A percentile compares a stretch with the other conserved stretches of the same genome.
These are phyloP conservation scores for Lipomyces sp. DNA, from an alignment of 805 yeast genomes.

Conservation along the genomic window DNA sequence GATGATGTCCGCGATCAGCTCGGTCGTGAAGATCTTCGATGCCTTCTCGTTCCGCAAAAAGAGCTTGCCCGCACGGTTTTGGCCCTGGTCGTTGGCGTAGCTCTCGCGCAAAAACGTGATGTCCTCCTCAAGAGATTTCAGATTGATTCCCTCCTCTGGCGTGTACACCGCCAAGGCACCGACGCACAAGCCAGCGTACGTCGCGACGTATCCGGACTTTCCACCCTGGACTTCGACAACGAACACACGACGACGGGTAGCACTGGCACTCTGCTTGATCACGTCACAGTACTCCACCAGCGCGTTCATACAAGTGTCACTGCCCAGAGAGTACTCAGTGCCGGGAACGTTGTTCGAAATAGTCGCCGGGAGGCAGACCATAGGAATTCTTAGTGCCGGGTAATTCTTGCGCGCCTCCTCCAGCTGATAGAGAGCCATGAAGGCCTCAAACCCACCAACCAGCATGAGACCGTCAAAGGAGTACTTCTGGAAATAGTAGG, in stretches of 20 bases:
- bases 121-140: slow-evolving; percentile 71
- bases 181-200: slow-evolving; percentile 74
- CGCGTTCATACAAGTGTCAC: slow-evolving; percentile 92
- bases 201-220: slow-evolving; percentile 88
- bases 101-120: slow-evolving; percentile 63
- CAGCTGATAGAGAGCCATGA: slow-evolving; percentile 74
- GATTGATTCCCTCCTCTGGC: slow-evolving; percentile 77
- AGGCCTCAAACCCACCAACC: slow-evolving; percentile 98
- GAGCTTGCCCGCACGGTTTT: slow-evolving; percentile 79
- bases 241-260: slow-evolving; percentile 89
- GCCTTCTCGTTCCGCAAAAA: slow-evolving; percentile 80
- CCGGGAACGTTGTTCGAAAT: slow-evolving; percentile 99
- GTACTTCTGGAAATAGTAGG: slow-evolving; percentile 87
- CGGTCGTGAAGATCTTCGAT: slow-evolving; percentile 75
- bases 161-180: slow-evolving; percentile 91
- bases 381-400: slow-evolving; percentile 92
- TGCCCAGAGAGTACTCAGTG: slow-evolving; percentile 90
- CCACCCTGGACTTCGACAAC: slow-evolving; percentile 99
- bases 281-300: slow-evolving; percentile 91
- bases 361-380: slow-evolving; percentile 91
- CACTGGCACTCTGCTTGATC: slow-evolving; percentile 90
- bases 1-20: slow-evolving; percentile 77
- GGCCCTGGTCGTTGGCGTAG: slow-evolving; percentile 71
- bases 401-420: slow-evolving; percentile 70
- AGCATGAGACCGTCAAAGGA: slow-evolving; percentile 83